phyloP scores from a whole-genome alignment of 768 basidiomycete genomes.

The Pleurotus eryngii region DNA sequence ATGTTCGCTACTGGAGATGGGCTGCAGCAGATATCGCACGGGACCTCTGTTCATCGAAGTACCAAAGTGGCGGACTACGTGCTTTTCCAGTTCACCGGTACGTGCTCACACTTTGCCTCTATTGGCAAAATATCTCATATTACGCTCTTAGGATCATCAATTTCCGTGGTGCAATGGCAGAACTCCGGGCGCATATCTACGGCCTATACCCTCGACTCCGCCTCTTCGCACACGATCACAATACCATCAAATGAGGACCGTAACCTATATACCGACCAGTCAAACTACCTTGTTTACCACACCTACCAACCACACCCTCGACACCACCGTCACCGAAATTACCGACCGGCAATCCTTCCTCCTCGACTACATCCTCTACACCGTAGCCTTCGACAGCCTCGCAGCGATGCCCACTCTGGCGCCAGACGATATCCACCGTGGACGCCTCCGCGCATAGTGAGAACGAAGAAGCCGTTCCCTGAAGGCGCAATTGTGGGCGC shows the following conservation, averaged over 20 bases:
- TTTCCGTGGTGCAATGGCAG: slow-evolving; percentile 29
- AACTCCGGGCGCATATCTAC: slow-evolving; percentile 27
- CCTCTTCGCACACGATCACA: slow-evolving; percentile 9
- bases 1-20: slow-evolving; percentile 23
- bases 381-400: slow-evolving; percentile 27
- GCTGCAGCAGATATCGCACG: slow-evolving; percentile 15
- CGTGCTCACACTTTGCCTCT: too few relatives aligned
- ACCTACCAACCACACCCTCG: slow-evolving; percentile 31
- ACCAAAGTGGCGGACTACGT: slow-evolving; percentile 31
- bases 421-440: slow-evolving; percentile 3
- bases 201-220: slow-evolving; percentile 32
- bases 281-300: slow-evolving; percentile 32
- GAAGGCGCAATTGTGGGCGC: slow-evolving; percentile 14
- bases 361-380: slow-evolving; percentile 39
- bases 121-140: too few relatives aligned
- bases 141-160: too few relatives aligned
- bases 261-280: slow-evolving; percentile 24
- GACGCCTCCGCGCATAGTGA: neutral
- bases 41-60: slow-evolving; percentile 33
- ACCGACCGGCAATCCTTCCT: slow-evolving; percentile 26
- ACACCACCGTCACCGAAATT: slow-evolving; percentile 34
- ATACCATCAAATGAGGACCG: slow-evolving; percentile 16
- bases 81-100: slow-evolving; percentile 33
- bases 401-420: slow-evolving; percentile 13
- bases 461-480: neutral